Conservation (phyloP, 78 protist species). For the Dictyostelium capitatum region DNA sequence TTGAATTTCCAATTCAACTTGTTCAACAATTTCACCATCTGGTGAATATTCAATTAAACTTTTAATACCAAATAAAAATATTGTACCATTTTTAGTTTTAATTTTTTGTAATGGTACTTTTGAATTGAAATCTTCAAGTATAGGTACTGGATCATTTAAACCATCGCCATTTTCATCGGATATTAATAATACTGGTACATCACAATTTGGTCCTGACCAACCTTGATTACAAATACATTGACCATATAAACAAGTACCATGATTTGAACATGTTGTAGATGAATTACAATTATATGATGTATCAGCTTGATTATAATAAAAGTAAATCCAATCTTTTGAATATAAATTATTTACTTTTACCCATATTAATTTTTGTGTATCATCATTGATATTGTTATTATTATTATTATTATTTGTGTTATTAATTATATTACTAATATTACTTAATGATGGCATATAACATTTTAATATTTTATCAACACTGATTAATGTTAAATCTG, state of each 20-base stretch:
- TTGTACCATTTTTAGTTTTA: slow-evolving; percentile 8
- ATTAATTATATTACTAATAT: background rate
- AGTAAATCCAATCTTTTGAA: slow-evolving; percentile 2
- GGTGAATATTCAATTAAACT: background rate
- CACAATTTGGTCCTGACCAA: slow-evolving; percentile 42
- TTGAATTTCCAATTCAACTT: background rate
- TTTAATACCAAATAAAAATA: slow-evolving; percentile 8
- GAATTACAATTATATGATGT: background rate
- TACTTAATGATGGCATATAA: slow-evolving; percentile 2
- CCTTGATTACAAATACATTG: slow-evolving; percentile 35
- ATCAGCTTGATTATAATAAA: background rate
- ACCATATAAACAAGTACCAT: slow-evolving; percentile 19
- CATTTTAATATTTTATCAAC: background rate
- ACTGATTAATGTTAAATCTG: background rate
- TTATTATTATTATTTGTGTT: background rate
- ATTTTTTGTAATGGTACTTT: background rate
- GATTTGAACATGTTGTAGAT: background rate
- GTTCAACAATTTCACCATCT: slow-evolving; percentile 10
- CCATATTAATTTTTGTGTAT: background rate
- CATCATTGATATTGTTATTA: too few species aligned
- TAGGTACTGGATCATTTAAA: background rate
- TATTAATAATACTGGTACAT: background rate
- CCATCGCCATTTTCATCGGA: background rate
- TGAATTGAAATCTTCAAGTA: slow-evolving; percentile 1
- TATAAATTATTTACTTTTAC: background rate